Base-by-base conservation (phyloP, 768 basidiomycete species). In the Amanita pallidorosea region DNA sequence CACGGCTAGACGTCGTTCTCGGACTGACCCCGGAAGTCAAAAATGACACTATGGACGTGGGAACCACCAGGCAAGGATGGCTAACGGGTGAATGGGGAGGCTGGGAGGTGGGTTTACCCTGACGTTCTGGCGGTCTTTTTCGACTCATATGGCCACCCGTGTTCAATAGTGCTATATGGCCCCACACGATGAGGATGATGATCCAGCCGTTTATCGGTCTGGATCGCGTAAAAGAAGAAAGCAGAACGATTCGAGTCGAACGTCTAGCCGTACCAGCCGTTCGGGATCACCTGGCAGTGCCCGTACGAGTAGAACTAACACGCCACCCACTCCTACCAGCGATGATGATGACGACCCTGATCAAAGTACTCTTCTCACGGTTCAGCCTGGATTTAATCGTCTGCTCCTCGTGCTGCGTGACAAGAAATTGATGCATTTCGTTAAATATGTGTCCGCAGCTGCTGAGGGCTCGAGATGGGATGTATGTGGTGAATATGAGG, bases 131-230 rank as follows among this genome's bases (percentile, higher is more conserved):
- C n/a, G 17, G 8, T 27, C 15, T 12, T 23, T n/a, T 42, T 27
- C 42, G 23, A 29, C 27, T 27, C 15, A 25, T n/a, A n/a, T 27
- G n/a, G 7, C 15, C 15, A 45, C 11, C 15, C 17, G 13, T 41
- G n/a, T n/a, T n/a, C n/a, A n/a, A n/a, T n/a, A 91, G 85, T 93
- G 92, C 61, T 98, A 97, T 65, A 87, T 96, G 79, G 88, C 92
- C 1, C 88, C 90, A 37, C 91, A 95, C 56, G 85, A 94, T 55
- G 92, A 89, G 57, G 90, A 91, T 60, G 93, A 95, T 55, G 94
- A 98, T 64, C 93, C 93, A 12, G 91, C 94, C 1, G 85, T 96
- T 13, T 98, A 95, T 64, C 85, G 91, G 25, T 77, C 79, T 15
- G 76, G 81, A 18, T 72, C 73, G 15, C 65, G 70, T 36, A 73